Evolutionary conservation across 768 basidiomycete genomes (phyloP), one percentile per base, ranked within the genome.

Genomic region (Kwoniella newhampshirensis): DNA sequence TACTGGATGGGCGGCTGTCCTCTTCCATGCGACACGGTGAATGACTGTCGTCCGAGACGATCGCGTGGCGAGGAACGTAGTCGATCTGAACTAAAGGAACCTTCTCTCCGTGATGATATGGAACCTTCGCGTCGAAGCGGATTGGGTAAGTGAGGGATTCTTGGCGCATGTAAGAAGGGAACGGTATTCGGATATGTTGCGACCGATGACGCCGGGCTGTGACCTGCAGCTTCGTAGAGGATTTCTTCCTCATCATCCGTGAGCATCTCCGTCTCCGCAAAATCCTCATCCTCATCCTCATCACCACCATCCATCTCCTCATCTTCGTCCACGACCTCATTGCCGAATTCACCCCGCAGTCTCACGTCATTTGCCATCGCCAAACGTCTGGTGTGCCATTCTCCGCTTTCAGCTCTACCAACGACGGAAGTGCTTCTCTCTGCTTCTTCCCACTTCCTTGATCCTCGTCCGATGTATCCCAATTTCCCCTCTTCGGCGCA

Each of bases 121-220:
- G 52, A 49, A n/a, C 36, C 36, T 43, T 37, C 36, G 32, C 37
- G 37, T 28, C 32, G 17, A 46, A 45, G 25, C 9, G 64, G 54
- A 40, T 48, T 47, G 3, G 52, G 28, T 27, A 66, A 54, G 46
- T 60, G 54, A 12, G 66, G 69, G 21, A 73, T 66, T 28, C 68
- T 49, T 7, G 62, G 68, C 6, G 66, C 62, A 54, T 73, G 68
- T 12, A 58, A 42, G 62, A 70, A 70, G 7, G 71, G 63, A 15
- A 74, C 67, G 12, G 67, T 71, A 30, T 74, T 74, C 30, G 72
- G 72, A 47, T 74, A 74, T 3, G 72, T 74, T 1, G 71, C 71
- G 15, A 71, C 54, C 9, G 64, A 55, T 7, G 52, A 51, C 13
- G 51, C 51, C 21, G 63, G 58, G 25, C 50, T 59, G 12, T 40